These are phyloP conservation scores for Paraphaeosphaeria minitans DNA, from an alignment of 2,329 filamentous ascomycete genomes.

Conservation along the genomic window DNA sequence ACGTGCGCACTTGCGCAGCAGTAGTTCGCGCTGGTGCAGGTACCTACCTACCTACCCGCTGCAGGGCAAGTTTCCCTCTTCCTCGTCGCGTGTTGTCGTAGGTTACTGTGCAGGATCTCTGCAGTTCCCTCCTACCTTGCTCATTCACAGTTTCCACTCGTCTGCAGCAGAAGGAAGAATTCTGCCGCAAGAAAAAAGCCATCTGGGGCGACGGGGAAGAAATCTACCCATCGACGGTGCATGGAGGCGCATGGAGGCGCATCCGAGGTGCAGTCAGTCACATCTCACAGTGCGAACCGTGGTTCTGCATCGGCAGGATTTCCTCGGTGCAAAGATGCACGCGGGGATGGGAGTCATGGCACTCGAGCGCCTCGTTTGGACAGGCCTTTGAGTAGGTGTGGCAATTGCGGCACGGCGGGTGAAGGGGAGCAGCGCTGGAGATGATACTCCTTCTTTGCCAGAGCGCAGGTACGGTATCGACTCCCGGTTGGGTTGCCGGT, in stretches of 20 bases:
- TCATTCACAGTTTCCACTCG: too few relatives aligned
- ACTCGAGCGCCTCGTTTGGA: neutral
- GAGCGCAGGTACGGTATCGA: neutral
- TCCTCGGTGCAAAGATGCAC: neutral
- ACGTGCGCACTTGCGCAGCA: neutral
- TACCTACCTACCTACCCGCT: too few relatives aligned
- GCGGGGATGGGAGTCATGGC: neutral
- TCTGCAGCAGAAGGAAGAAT: too few relatives aligned
- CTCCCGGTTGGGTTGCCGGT: too few relatives aligned
- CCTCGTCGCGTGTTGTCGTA: too few relatives aligned
- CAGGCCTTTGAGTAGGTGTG: neutral
- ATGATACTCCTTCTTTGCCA: neutral
- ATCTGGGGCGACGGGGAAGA: too few relatives aligned
- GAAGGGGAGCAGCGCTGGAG: too few relatives aligned
- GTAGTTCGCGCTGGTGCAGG: conserved; percentile 1
- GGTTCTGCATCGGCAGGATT: neutral
- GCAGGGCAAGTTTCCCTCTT: neutral
- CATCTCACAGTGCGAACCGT: neutral
- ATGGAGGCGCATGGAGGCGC: too few relatives aligned
- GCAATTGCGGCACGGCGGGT: too few relatives aligned
- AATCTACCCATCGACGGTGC: too few relatives aligned
- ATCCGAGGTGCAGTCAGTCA: neutral
- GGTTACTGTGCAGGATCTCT: neutral
- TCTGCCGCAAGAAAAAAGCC: too few relatives aligned
- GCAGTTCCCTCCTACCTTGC: neutral